phyloP scores from a whole-genome alignment of 495 filamentous ascomycete species.

The Aspergillus baeticus region DNA sequence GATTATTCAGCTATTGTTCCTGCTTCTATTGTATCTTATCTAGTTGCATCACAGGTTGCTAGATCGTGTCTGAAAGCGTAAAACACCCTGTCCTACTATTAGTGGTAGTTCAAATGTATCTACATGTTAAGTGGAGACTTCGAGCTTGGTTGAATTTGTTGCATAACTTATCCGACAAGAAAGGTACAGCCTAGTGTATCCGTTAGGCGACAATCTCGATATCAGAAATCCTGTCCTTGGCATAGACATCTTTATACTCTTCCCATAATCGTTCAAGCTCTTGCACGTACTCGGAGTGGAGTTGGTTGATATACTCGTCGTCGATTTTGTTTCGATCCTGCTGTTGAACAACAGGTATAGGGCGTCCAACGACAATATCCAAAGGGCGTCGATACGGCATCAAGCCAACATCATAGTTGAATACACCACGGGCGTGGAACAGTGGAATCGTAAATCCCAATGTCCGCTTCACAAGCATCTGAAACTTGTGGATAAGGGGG shows the following conservation, averaged over 20 bases:
- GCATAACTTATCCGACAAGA: background rate
- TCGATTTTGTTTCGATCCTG: slow-evolving; percentile 53
- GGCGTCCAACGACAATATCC: slow-evolving; percentile 83
- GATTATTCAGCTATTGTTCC: too few species aligned
- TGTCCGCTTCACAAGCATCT: slow-evolving; percentile 76
- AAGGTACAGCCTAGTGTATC: background rate
- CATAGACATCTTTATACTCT: slow-evolving; percentile 83
- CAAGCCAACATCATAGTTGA: slow-evolving; percentile 95
- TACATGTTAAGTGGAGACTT: too few species aligned
- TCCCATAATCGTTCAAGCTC: slow-evolving; percentile 86
- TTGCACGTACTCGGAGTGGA: slow-evolving; percentile 74
- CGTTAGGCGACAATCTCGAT: slow-evolving; percentile 72
- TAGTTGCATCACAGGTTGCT: too few species aligned
- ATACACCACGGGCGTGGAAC: slow-evolving; percentile 86
- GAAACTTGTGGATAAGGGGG: slow-evolving; percentile 69
- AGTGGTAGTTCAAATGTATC: too few species aligned
- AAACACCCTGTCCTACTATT: too few species aligned
- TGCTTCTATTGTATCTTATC: too few species aligned
- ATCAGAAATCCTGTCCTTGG: slow-evolving; percentile 66
- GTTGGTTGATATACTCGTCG: slow-evolving; percentile 70
- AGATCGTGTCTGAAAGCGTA: too few species aligned
- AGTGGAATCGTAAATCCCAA: slow-evolving; percentile 93
- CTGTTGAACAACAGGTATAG: slow-evolving; percentile 67
- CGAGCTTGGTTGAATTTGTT: too few species aligned
- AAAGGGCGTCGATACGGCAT: slow-evolving; percentile 89